phyloP scores from a whole-genome alignment of 768 basidiomycete genomes.

The Lactarius hengduanensis region DNA sequence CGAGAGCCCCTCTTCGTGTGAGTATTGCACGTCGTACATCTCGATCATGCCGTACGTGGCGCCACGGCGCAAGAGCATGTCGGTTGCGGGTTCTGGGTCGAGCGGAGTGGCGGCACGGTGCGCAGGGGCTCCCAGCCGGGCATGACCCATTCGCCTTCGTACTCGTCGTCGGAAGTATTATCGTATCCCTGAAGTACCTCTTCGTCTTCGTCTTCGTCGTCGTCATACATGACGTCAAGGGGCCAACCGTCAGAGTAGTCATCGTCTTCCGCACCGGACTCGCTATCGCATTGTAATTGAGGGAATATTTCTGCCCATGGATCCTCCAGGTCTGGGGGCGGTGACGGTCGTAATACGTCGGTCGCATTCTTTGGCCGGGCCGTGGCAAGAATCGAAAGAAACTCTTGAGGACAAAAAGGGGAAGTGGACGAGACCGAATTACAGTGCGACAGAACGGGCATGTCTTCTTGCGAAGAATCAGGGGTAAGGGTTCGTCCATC shows the following conservation, averaged over 20 bases:
- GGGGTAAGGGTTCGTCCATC: constrained; percentile 43
- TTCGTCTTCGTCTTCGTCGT: constrained; percentile 33
- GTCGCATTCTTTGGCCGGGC: constrained; percentile 35
- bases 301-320: constrained; percentile 74
- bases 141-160: constrained; percentile 42
- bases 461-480: constrained; percentile 61
- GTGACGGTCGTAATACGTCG: constrained; percentile 32
- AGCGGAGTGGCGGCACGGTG: constrained; percentile 40
- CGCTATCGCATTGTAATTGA: constrained; percentile 36
- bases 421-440: constrained; percentile 59
- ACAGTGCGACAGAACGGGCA: constrained; percentile 69
- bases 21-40: constrained; percentile 53
- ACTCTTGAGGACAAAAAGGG: constrained; percentile 66
- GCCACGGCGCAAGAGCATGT: constrained; percentile 55
- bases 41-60: constrained; percentile 59
- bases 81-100: constrained; percentile 36
- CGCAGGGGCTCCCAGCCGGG: constrained; percentile 62
- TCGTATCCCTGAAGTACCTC: constrained; percentile 35
- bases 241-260: constrained; percentile 33
- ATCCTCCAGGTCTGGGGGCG: constrained; percentile 46
- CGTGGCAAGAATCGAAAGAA: constrained; percentile 50
- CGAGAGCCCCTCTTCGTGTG: constrained; percentile 52
- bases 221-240: constrained; percentile 32
- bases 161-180: constrained; percentile 39
- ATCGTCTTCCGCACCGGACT: constrained; percentile 36